A percentile compares a stretch with the other conserved stretches of the same genome.
Conservation (phyloP, 352 stramenopile species). For the Phytophthora idaei region DNA sequence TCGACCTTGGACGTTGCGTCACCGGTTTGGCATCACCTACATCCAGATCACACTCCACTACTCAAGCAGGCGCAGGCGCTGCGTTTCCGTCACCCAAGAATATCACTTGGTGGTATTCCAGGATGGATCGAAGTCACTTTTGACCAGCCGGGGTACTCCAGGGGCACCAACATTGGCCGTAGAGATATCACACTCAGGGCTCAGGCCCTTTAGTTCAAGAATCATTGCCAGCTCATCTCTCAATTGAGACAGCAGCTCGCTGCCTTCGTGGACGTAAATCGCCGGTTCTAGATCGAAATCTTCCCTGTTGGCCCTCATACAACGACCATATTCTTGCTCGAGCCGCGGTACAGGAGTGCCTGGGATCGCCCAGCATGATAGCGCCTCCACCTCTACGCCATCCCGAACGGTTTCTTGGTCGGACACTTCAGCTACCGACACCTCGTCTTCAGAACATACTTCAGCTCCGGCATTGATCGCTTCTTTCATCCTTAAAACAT, state of each 20-base stretch:
- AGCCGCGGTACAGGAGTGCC: no score
- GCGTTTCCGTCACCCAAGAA: neutral
- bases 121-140: no score
- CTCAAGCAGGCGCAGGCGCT: neutral
- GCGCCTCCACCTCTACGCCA: no score
- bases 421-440: no score
- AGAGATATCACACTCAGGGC: neutral
- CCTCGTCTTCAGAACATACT: no score
- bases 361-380: no score
- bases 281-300: neutral
- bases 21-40: neutral
- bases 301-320: no score
- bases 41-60: neutral
- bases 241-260: neutral
- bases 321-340: no score
- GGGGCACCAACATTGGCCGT: neutral
- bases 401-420: no score
- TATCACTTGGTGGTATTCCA: neutral
- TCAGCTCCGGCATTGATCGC: no score
- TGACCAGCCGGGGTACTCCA: neutral
- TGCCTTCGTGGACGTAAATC: neutral
- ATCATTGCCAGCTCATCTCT: neutral
- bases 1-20: neutral
- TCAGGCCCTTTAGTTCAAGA: neutral
- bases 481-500: no score